Evolutionary conservation across 2,329 filamentous ascomycete genomes (phyloP).

Genomic region (Camillea tinctor): DNA sequence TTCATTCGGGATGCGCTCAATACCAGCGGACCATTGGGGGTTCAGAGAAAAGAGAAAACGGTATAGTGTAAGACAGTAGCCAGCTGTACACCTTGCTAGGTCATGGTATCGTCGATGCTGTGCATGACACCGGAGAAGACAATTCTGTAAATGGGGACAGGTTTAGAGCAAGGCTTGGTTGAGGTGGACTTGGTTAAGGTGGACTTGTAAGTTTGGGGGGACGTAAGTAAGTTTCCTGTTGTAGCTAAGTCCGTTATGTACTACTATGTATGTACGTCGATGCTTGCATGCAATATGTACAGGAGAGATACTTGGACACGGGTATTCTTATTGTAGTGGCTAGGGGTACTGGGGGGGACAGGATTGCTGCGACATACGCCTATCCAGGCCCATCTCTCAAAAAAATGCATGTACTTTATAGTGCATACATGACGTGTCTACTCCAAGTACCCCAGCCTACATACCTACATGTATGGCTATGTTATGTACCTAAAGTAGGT

Average conservation of each 20-base stretch:
- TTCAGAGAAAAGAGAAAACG: background rate
- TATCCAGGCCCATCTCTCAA: background rate
- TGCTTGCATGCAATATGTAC: too few species aligned
- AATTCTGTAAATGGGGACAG: background rate
- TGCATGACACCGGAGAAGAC: background rate
- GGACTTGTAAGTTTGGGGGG: constrained; percentile 2
- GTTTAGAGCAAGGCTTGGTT: background rate
- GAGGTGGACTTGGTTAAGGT: too few species aligned
- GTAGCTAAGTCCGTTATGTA: constrained; percentile 5
- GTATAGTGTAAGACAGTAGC: background rate
- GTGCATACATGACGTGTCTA: background rate
- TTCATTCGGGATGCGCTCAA: constrained; percentile 30
- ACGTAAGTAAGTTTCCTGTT: constrained; percentile 2
- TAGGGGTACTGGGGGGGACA: too few species aligned
- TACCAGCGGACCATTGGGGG: constrained; percentile 11
- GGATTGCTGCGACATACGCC: too few species aligned
- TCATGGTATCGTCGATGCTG: background rate
- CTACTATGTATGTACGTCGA: background rate
- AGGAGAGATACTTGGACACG: background rate
- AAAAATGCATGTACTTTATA: constrained; percentile 1
- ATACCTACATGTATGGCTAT: background rate
- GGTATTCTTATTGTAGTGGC: too few species aligned
- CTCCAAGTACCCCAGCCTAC: background rate
- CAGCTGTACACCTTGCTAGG: background rate
- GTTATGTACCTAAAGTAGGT: too few species aligned